phyloP scores from a whole-genome alignment of 108 stramenopile genomes.

The Skeletonema marinoi region DNA sequence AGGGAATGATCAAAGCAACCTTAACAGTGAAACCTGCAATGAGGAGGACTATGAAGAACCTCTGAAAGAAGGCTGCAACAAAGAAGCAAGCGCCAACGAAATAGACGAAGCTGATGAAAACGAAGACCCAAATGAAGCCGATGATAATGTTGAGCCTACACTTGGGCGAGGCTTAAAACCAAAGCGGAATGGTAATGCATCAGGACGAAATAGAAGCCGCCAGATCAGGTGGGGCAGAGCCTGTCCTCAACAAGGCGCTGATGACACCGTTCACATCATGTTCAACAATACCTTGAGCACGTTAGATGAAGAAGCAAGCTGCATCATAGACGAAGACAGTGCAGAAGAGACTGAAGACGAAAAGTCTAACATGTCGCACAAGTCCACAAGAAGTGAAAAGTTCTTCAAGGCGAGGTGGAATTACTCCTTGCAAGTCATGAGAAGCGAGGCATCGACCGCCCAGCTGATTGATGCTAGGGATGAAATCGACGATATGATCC shows the following conservation, averaged over 20 bases:
- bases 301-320: slow-evolving; percentile 20
- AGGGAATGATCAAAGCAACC: neutral
- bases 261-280: slow-evolving; percentile 26
- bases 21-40: neutral
- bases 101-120: neutral
- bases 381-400: slow-evolving; percentile 13
- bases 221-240: slow-evolving; percentile 2
- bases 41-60: neutral
- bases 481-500: neutral
- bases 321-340: slow-evolving; percentile 12
- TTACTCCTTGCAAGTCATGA: slow-evolving; percentile 33
- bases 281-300: slow-evolving; percentile 25
- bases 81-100: neutral
- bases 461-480: slow-evolving; percentile 16
- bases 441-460: neutral
- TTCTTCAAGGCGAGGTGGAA: slow-evolving; percentile 31
- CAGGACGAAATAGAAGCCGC: slow-evolving; percentile 5
- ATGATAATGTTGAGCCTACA: neutral
- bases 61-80: neutral
- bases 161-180: neutral
- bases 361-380: neutral
- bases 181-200: neutral
- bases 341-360: slow-evolving; percentile 22
- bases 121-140: neutral
- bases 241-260: neutral